Percentiles rank a stretch among this genome's conserved stretches.
phyloP scores from a whole-genome alignment of 1,284 basidiomycete species.

The Mixia osmundae region DNA sequence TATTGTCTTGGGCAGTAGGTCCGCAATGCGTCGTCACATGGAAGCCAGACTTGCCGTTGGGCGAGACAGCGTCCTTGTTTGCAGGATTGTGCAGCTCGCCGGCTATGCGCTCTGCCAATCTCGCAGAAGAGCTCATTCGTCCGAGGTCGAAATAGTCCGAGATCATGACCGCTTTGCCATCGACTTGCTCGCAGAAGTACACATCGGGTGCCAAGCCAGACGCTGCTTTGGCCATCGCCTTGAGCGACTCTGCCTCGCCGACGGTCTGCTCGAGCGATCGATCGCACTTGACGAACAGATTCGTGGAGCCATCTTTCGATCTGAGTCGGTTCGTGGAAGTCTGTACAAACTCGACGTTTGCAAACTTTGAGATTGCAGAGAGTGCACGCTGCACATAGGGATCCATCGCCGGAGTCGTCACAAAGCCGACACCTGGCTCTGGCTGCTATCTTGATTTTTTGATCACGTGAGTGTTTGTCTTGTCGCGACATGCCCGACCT shows the following conservation, averaged over 20 bases:
- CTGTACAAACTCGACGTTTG: too few species aligned
- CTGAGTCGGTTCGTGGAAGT: too few species aligned
- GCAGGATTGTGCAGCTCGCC: slow-evolving; percentile 35
- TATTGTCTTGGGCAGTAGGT: slow-evolving; percentile 45
- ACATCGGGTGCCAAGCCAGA: slow-evolving; percentile 43
- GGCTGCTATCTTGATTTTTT: too few species aligned
- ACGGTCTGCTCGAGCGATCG: slow-evolving; percentile 41
- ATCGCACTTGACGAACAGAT: too few species aligned
- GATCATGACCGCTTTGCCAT: slow-evolving; percentile 30
- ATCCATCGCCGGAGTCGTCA: too few species aligned
- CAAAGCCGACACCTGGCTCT: too few species aligned
- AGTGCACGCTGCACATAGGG: too few species aligned
- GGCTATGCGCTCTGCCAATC: slow-evolving; percentile 39
- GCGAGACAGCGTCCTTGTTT: slow-evolving; percentile 1
- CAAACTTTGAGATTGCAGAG: too few species aligned
- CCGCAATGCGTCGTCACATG: slow-evolving; percentile 56
- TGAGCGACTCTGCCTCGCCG: slow-evolving; percentile 48
- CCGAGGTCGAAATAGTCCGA: slow-evolving; percentile 44
- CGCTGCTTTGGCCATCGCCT: slow-evolving; percentile 36
- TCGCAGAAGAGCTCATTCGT: slow-evolving; percentile 27
- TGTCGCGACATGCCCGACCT: too few species aligned
- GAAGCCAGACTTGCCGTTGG: slow-evolving; percentile 38
- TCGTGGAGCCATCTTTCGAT: too few species aligned
- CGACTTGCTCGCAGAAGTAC: slow-evolving; percentile 28
- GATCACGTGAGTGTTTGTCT: too few species aligned